Conservation (phyloP, 1,139 yeast species). For the Blastobotrys illinoisensis region DNA sequence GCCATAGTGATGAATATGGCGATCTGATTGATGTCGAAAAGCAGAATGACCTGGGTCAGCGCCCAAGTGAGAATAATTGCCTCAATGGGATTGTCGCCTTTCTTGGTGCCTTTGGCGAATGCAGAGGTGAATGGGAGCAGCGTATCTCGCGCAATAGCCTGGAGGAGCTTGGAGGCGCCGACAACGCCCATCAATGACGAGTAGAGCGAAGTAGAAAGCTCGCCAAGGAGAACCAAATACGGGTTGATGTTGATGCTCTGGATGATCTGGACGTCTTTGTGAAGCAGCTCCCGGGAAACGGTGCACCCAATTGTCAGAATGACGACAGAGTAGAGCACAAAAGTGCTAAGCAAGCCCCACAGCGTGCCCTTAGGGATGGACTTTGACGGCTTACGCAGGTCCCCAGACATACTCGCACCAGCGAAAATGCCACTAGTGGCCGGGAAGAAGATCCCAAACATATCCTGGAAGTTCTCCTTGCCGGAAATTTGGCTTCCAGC, state of each 20-base stretch:
- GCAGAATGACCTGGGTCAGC: conserved; percentile 73
- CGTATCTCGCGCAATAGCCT: conserved; percentile 84
- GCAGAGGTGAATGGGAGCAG: conserved; percentile 69
- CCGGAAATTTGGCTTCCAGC: conserved; percentile 73
- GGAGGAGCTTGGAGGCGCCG: conserved; percentile 86
- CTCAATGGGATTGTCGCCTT: conserved; percentile 48
- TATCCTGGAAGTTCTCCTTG: conserved; percentile 69
- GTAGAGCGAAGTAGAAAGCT: conserved; percentile 80
- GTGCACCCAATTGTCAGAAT: conserved; percentile 74
- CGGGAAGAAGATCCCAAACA: conserved; percentile 94
- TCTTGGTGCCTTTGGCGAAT: conserved; percentile 47
- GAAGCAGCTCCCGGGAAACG: conserved; percentile 70
- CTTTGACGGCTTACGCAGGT: conserved; percentile 72
- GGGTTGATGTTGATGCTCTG: conserved; percentile 74
- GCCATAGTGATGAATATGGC: conserved; percentile 97
- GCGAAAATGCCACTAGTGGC: conserved; percentile 98
- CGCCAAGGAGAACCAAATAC: conserved; percentile 75
- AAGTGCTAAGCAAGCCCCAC: conserved; percentile 72
- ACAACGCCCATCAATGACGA: conserved; percentile 92
- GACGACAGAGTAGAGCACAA: conserved; percentile 65
- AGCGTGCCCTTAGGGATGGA: conserved; percentile 89
- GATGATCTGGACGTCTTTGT: conserved; percentile 73
- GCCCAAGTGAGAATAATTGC: conserved; percentile 74
- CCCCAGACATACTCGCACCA: conserved; percentile 99
- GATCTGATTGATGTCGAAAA: conserved; percentile 87